Base-by-base conservation (phyloP, 345 rosid genomes). In the Euclidium syriacum region DNA sequence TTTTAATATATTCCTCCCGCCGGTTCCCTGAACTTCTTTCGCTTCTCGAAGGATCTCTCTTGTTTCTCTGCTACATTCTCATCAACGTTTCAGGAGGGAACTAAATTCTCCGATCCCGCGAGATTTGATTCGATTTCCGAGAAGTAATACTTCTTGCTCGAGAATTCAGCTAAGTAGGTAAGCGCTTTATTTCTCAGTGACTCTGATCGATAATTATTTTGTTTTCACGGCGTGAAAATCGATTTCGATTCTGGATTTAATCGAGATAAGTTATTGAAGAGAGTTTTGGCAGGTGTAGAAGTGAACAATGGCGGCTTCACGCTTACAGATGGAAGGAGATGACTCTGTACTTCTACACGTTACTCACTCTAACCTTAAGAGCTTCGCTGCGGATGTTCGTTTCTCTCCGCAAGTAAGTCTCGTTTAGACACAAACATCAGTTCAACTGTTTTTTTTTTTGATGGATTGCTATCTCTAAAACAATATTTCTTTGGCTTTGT, bases 291-390 rank as follows among this genome's bases (percentile, higher is more conserved):
- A 57, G 39, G 34, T 56, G 7, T 14, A 30, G 40, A 36, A 49
- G 71, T 32, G 26, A 10, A 23, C 18, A 48, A 77, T 77, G 80
- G 75, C 80, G 60, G 39, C 70, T 67, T 67, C 77, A 2, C 53
- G 70, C 7, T 70, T 77, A 57, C 84, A 82, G 74, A 62, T 74
- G 12, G 75, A 82, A 39, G 79, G 61, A 25, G 92, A 84, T 65
- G 87, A 88, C 41, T 78, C 88, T 8, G 91, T 91, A 9, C 77
- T 81, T 62, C 68, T 91, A n/a, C 83, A 80, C 5, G 64, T 91
- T 43, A 83, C 88, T 71, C 96, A 91, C 64, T 83, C 90, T 54
- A 91, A 91, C 51, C 78, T 85, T 68, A 91, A 86, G 67, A 79
- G 77, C 71, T 83, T 91, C 64, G 74, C 85, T 32, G 72, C 86